Percentiles rank a stretch among this genome's conserved stretches.
Conservation (phyloP, 1,139 yeast genomes). For the Suhomyces atakaporum region DNA sequence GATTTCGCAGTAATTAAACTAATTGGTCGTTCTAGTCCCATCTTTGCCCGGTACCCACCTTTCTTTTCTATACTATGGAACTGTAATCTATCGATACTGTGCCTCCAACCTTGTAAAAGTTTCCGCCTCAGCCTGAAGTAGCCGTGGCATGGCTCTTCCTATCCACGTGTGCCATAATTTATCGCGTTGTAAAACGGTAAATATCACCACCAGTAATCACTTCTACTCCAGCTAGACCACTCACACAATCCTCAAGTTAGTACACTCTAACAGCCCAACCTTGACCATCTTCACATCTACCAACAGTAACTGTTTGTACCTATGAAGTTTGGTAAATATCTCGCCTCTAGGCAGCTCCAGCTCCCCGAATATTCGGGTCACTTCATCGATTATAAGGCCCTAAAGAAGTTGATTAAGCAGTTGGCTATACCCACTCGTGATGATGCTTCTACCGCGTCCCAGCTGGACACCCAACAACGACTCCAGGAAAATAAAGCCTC, state of each 20-base stretch:
- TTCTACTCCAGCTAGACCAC: no score
- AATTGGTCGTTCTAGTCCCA: no score
- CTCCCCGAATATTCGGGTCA: constrained; percentile 92
- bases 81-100: no score
- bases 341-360: constrained; percentile 92
- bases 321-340: constrained; percentile 94
- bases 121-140: no score
- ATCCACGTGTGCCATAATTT: constrained; percentile 1
- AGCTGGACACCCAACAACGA: constrained; percentile 52
- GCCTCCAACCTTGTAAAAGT: no score
- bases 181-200: background rate
- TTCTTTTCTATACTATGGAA: no score
- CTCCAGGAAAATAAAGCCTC: constrained; percentile 90
- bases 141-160: background rate
- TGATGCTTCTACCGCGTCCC: constrained; percentile 22
- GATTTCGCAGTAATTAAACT: no score
- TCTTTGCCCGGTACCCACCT: no score
- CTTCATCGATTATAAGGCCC: constrained; percentile 90
- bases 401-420: constrained; percentile 77
- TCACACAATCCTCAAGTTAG: no score
- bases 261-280: no score
- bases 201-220: background rate
- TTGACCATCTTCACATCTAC: no score
- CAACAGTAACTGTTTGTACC: no score
- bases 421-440: constrained; percentile 49